Conservation (phyloP, 805 yeast genomes). For the Priceomyces carsonii region DNA sequence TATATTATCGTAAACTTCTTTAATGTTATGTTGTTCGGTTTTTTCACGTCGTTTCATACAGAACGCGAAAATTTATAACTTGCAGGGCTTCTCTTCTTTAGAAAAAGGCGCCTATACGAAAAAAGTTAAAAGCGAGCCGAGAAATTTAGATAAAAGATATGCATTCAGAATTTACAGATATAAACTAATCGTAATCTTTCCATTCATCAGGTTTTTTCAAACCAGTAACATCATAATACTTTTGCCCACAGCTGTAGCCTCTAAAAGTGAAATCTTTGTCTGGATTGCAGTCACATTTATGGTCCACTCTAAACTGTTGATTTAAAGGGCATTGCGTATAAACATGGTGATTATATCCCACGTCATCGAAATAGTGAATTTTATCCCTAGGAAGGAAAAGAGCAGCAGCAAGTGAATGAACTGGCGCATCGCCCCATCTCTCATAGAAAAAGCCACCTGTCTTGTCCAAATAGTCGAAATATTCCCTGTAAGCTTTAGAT, state of each 20-base stretch:
- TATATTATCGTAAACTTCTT: too few relatives aligned
- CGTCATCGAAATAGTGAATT: slow-evolving; percentile 73
- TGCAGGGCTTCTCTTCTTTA: too few relatives aligned
- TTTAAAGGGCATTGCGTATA: slow-evolving; percentile 74
- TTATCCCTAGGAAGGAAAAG: slow-evolving; percentile 69
- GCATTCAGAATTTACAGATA: too few relatives aligned
- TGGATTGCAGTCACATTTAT: slow-evolving; percentile 69
- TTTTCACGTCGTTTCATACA: too few relatives aligned
- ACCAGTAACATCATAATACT: slow-evolving; percentile 31
- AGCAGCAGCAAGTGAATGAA: slow-evolving; percentile 85
- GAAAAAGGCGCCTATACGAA: too few relatives aligned
- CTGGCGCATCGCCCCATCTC: slow-evolving; percentile 95
- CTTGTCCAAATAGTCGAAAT: slow-evolving; percentile 72
- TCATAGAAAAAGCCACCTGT: slow-evolving; percentile 92
- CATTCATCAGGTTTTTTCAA: slow-evolving; percentile 31
- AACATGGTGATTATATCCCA: slow-evolving; percentile 79
- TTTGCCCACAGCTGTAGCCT: slow-evolving; percentile 33
- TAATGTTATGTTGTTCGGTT: too few relatives aligned
- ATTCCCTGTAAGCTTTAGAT: slow-evolving; percentile 64
- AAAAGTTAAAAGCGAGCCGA: too few relatives aligned
- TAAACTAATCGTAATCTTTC: slow-evolving; percentile 18
- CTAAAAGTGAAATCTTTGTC: slow-evolving; percentile 59
- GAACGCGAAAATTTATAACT: too few relatives aligned
- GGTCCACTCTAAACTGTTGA: slow-evolving; percentile 46
- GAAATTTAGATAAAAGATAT: too few relatives aligned